Conservation (phyloP, 306 rosid species). For the Corylus americana region DNA sequence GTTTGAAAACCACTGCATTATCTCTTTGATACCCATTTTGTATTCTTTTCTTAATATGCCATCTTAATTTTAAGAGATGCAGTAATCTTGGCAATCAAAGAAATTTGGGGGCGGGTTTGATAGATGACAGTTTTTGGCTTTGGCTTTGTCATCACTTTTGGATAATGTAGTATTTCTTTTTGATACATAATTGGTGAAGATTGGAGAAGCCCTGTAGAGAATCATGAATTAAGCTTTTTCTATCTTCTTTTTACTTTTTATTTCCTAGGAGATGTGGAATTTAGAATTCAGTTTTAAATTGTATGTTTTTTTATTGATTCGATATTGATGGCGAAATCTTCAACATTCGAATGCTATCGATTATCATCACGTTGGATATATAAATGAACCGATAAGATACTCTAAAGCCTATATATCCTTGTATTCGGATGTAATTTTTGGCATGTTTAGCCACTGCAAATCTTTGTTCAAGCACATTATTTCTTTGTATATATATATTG, state of each 20-base stretch:
- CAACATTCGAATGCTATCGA: too few species aligned
- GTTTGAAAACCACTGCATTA: not conserved
- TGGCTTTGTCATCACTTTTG: not conserved
- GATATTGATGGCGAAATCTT: too few species aligned
- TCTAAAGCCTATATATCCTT: too few species aligned
- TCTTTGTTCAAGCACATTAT: too few species aligned
- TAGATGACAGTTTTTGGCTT: constrained; percentile 2
- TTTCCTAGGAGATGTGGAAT: too few species aligned
- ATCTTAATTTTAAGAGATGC: not conserved
- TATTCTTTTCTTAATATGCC: not conserved
- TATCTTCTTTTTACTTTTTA: not conserved
- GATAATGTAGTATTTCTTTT: not conserved
- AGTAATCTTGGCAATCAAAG: not conserved
- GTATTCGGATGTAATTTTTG: too few species aligned
- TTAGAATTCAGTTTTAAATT: too few species aligned
- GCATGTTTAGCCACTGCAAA: too few species aligned
- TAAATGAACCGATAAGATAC: too few species aligned
- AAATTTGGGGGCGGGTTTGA: not conserved
- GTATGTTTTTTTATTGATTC: too few species aligned
- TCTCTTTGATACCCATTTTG: not conserved
- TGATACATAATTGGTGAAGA: not conserved
- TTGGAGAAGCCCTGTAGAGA: not conserved
- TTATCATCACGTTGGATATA: too few species aligned
- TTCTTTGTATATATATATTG: too few species aligned
- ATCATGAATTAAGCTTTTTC: not conserved